Base-by-base conservation (phyloP, 2,329 filamentous ascomycete genomes). In the Verticillium tricorpus region DNA sequence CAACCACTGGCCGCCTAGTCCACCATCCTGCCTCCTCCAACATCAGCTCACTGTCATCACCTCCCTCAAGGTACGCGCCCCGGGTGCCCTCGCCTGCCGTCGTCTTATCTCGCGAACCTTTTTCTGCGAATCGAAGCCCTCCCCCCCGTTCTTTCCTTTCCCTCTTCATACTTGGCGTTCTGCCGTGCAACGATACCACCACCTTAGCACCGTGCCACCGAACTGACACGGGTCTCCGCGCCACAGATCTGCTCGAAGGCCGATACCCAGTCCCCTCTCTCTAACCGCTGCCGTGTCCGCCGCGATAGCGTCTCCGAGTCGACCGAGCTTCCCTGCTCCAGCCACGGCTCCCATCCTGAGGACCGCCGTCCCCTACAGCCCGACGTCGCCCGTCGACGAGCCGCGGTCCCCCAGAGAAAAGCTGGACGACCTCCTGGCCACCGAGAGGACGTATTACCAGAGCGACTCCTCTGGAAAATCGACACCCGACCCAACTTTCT, bases 251-350 rank as follows among this genome's bases (percentile, higher is more conserved):
- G 77, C 74, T 67, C 76, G 79, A 70, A 80, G 77, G 69, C 71
- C 76, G 61, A 74, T 78, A 64, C 80, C 82, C 55, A 85, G 82
- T 68, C 82, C 82, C 66, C 74, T 84, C 57, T 83, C 69, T 63
- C 76, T 77, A 61, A 78, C 72, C 62, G 74, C 76, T 60, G 72
- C 77, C 57, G 80, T 78, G 68, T 75, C 76, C 64, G 75, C 79
- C 59, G 71, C 77, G 59, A 80, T 76, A 66, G 76, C 77, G 6
- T 65, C 63, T 22, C 59, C 64, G 11, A 55, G 59, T n/a, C 63
- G 63, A 39, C 70, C 74, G 35, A 70, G 68, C 56, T 77, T 76
- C 61, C 68, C 73, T 37, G 71, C 72, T 35, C 67, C 71, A 55
- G 60, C 61, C 11, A 59, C 62, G 67, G 70, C 68, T 66, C 71